Conservation (phyloP, 176 grass and related monocot species). For the Bolboschoenus planiculmis region DNA sequence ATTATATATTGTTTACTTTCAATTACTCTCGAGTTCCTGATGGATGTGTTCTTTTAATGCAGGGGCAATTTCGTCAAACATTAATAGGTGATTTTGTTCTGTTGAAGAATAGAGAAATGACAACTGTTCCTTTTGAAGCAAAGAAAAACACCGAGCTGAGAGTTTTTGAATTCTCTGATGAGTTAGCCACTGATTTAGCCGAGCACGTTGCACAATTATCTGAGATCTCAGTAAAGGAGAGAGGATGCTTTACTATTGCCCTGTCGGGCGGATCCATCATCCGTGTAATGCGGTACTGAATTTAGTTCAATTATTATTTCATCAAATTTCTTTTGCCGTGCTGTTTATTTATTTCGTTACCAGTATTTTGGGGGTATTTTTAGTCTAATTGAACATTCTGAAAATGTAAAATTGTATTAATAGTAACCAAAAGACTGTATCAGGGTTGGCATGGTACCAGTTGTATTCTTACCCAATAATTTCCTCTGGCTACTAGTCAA, state of each 20-base stretch:
- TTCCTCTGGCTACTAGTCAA: background rate
- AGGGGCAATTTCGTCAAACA: constrained; percentile 32
- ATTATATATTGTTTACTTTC: constrained; percentile 3
- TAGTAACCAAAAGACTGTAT: background rate
- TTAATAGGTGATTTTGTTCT: constrained; percentile 21
- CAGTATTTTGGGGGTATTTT: background rate
- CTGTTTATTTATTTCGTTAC: no score
- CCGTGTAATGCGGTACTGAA: constrained; percentile 63
- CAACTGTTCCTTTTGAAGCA: constrained; percentile 37
- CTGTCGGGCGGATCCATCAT: constrained; percentile 73
- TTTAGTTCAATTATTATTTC: constrained; percentile 1
- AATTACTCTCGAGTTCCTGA: constrained; percentile 19
- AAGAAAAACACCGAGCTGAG: constrained; percentile 66
- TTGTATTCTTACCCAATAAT: background rate
- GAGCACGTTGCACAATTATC: constrained; percentile 89
- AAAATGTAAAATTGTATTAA: background rate
- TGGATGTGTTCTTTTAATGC: constrained; percentile 23
- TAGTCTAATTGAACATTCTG: background rate
- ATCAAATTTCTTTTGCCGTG: background rate
- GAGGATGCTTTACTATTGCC: constrained; percentile 82
- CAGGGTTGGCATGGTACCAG: background rate
- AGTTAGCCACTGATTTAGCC: constrained; percentile 71
- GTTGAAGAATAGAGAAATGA: constrained; percentile 35
- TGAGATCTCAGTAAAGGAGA: constrained; percentile 93
- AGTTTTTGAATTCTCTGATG: constrained; percentile 72